Base-by-base conservation (phyloP, 2,329 filamentous ascomycete genomes). In the Colletotrichum ledebouriae region DNA sequence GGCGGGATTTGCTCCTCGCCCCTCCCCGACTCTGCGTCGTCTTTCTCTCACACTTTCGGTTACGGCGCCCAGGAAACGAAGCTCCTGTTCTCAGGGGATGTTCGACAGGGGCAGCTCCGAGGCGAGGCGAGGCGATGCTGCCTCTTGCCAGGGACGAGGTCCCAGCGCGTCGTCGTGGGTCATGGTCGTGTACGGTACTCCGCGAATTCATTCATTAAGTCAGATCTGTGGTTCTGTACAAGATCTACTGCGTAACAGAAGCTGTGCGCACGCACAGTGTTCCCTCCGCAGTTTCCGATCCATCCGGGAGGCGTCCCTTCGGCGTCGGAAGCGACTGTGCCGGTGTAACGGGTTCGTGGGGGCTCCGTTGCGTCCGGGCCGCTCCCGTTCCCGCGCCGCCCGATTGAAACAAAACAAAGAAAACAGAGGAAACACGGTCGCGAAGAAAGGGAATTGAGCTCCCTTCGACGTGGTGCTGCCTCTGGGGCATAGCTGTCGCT, bases 31-130 rank as follows among this genome's bases (percentile, higher is more conserved):
- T 17, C 42, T 7, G 13, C 10, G 6, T n/a, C 6, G 15, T 50
- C 4, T 13, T 1, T 15, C 4, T 37, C 39, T 29, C 46, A 47
- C 53, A 58, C 64, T 64, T 29, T 68, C 65, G 65, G 60, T 52
- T 64, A n/a, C 37, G 17, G 17, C 17, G 64, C 44, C 63, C 63
- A 57, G 34, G 22, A 41, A 44, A 33, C 50, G 55, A 44, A 44
- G 37, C 39, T 58, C 55, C 55, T 58, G 52, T 55, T 41, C n/a
- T 34, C 33, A 55, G 52, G 52, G 52, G 33, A n/a, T 2, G 13
- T 34, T 13, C 9, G 55, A 58, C 55, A 58, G 55, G 55, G 55
- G 10, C 33, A 58, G 55, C 55, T 58, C 55, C 39, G 39, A 17
- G 22, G 22, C 22, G 22, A 22, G 41, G 39, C 39, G 34, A 55